Percentiles rank a stretch among this genome's conserved stretches.
These are phyloP conservation scores for Camelina hispida DNA, from an alignment of 345 rosid genomes.

Conservation along the genomic window DNA sequence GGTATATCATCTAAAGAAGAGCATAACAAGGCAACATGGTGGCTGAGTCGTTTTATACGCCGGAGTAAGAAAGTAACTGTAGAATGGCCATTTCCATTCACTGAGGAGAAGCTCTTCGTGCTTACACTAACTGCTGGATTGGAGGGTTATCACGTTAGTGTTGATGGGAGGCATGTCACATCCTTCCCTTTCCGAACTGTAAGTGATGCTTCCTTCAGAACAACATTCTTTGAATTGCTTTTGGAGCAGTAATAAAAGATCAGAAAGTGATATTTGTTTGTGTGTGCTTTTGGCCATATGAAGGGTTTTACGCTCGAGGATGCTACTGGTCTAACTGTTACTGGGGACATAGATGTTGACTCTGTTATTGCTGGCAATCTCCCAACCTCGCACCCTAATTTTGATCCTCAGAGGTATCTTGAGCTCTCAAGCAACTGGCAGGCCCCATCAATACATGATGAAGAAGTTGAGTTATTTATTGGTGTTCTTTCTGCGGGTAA, in stretches of 20 bases:
- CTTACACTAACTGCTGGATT: constrained; percentile 78
- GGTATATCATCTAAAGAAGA: constrained; percentile 52
- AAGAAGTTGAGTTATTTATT: constrained; percentile 61
- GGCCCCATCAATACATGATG: constrained; percentile 59
- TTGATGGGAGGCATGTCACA: constrained; percentile 76
- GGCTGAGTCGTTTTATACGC: constrained; percentile 64
- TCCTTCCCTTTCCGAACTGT: constrained; percentile 79
- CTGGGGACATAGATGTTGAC: constrained; percentile 66
- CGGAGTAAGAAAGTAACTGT: constrained; percentile 59
- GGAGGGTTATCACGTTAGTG: constrained; percentile 76
- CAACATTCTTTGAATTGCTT: neutral
- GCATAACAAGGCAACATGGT: constrained; percentile 66
- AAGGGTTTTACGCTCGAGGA: constrained; percentile 85
- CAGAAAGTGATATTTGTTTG: constrained; percentile 31
- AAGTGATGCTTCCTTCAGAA: constrained; percentile 46
- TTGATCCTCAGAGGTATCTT: constrained; percentile 67
- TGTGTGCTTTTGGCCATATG: constrained; percentile 27
- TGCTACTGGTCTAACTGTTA: constrained; percentile 75
- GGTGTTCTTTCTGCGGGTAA: constrained; percentile 82
- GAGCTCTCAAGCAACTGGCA: constrained; percentile 69
- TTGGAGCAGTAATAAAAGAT: neutral
- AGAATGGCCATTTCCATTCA: constrained; percentile 81
- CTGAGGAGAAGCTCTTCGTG: constrained; percentile 65
- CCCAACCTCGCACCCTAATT: constrained; percentile 70
- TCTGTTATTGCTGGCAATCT: constrained; percentile 69